Evolutionary conservation across 176 grass and related monocot species (phyloP).

Genomic region (Coix lacrymajobi): DNA sequence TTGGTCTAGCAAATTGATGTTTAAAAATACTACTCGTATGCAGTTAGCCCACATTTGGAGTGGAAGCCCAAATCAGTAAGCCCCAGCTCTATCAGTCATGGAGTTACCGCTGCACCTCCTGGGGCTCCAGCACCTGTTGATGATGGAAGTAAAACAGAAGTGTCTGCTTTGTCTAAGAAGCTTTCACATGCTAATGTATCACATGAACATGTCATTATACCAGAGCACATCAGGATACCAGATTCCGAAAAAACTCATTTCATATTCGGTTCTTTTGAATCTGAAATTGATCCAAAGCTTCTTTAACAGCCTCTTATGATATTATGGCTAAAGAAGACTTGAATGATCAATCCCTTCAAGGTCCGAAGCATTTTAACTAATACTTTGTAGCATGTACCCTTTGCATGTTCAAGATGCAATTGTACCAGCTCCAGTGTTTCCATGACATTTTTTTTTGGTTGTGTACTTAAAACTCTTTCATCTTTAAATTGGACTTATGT

Average conservation of each 20-base stretch:
- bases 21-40: slow-evolving; percentile 15
- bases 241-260: slow-evolving; percentile 51
- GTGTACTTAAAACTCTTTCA: slow-evolving; percentile 2
- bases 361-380: slow-evolving; percentile 29
- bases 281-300: slow-evolving; percentile 19
- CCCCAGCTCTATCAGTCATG: slow-evolving; percentile 11
- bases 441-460: not conserved
- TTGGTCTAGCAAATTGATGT: slow-evolving; percentile 1
- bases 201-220: slow-evolving; percentile 78
- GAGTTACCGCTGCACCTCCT: slow-evolving; percentile 3
- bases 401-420: slow-evolving; percentile 1
- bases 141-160: slow-evolving; percentile 30
- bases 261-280: slow-evolving; percentile 74
- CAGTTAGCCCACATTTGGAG: slow-evolving; percentile 48
- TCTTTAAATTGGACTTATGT: not conserved
- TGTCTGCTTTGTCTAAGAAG: slow-evolving; percentile 53
- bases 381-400: not conserved
- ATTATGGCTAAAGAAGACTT: slow-evolving; percentile 35
- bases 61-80: slow-evolving; percentile 79
- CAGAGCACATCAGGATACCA: slow-evolving; percentile 71
- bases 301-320: slow-evolving; percentile 18
- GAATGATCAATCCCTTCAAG: slow-evolving; percentile 37
- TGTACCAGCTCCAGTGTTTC: slow-evolving; percentile 1
- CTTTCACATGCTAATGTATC: slow-evolving; percentile 49
- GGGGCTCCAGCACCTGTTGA: slow-evolving; percentile 19